These are phyloP conservation scores for Gnetum montanum DNA, from an alignment of 75 land plant genomes.

Conservation along the genomic window DNA sequence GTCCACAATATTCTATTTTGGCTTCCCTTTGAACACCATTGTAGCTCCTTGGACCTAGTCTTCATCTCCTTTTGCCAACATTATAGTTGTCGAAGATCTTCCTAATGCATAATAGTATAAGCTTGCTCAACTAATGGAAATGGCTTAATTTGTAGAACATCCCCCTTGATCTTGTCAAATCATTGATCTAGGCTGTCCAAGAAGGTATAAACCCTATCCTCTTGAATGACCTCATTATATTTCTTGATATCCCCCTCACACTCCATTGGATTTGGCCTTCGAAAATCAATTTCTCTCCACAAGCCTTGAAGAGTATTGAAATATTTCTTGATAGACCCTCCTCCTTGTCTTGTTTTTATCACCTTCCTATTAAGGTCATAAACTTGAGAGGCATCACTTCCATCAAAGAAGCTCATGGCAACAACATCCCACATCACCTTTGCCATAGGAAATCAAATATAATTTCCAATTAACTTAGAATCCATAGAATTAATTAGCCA, in stretches of 20 bases:
- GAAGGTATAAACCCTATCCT: constrained; percentile 10
- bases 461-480: constrained; percentile 1
- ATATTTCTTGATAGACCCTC: background rate
- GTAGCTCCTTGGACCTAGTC: background rate
- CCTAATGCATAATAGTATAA: constrained; percentile 7
- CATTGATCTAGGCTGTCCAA: constrained; percentile 14
- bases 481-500: constrained; percentile 21
- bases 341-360: background rate
- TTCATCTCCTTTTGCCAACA: background rate
- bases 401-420: constrained; percentile 12
- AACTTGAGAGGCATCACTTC: constrained; percentile 10
- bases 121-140: constrained; percentile 11
- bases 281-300: constrained; percentile 1
- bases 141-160: constrained; percentile 9
- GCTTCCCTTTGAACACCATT: background rate
- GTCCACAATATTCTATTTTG: too few species aligned
- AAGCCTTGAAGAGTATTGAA: background rate
- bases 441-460: constrained; percentile 8
- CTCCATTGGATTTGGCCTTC: constrained; percentile 14
- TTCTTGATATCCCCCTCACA: constrained; percentile 11
- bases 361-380: background rate
- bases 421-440: constrained; percentile 5
- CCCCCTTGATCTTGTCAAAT: constrained; percentile 4
- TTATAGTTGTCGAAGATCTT: background rate
- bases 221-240: constrained; percentile 3